Evolutionary conservation across 1,284 basidiomycete species (phyloP), one percentile per base, ranked within the genome.

Genomic region (Rhodofomes roseus): DNA sequence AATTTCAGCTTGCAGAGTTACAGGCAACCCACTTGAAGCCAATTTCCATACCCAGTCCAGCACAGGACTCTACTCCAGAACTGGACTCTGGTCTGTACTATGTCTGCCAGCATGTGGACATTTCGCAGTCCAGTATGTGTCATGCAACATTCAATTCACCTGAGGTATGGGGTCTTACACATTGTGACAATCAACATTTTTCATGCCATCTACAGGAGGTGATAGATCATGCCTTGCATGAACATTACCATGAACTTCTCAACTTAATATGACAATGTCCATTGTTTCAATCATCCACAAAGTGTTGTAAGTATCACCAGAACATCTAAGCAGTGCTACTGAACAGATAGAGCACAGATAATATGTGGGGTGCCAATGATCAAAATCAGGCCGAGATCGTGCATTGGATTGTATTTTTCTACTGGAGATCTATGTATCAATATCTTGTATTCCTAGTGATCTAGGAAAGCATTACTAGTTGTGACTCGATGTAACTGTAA

Each of bases 1-100:
- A 61, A 51, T 59, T 62, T 31, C 67, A 69, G 16, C 46, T 67
- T 31, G 56, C 48, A 40, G 61, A 55, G 31, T 12, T 57, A 22
- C 37, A 22, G 23, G 34, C 27, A 22, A 34, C 40, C 22, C n/a
- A n/a, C n/a, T n/a, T n/a, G n/a, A 54, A 23, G 37, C 50, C n/a
- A 14, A 40, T 23, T 37, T 12, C 37, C 29, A 22, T 54, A 14
- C 31, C 57, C n/a, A n/a, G n/a, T 14, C 20, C 36, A 16, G 16
- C 50, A 12, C 31, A 8, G 7, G 25, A 25, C 11, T 36, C 22
- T 20, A 34, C 22, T 16, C 31, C 23, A 1, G 29, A 29, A 6
- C 18, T 20, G 8, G 34, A 36, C 14, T 27, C 20, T 2, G 27
- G n/a, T 51, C 8, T 23, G 23, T 54, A 40, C 51, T 40, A 60